Percentiles rank a stretch among this genome's conserved stretches.
Evolutionary conservation across 2,329 filamentous ascomycete species (phyloP).

Genomic region (Hypomyces perniciosus): DNA sequence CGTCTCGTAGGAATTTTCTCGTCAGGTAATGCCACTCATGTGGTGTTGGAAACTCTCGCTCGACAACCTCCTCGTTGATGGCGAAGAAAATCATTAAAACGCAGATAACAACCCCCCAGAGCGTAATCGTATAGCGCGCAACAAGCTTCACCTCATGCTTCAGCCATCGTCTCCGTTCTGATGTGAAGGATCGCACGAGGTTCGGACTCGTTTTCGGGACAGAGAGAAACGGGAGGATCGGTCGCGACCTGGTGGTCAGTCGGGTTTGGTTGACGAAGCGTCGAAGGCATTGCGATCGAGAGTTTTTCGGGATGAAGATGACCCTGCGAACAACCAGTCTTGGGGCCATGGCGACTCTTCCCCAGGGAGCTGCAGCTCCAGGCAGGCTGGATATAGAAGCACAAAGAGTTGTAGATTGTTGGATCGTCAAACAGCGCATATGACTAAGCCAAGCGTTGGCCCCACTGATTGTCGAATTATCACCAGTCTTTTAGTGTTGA

Average conservation of each 20-base stretch:
- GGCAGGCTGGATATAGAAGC: background rate
- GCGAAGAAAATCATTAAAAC: constrained; percentile 57
- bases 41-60: constrained; percentile 73
- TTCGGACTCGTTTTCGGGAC: constrained; percentile 44
- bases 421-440: too few species aligned
- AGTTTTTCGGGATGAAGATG: constrained; percentile 14
- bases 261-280: constrained; percentile 24
- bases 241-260: constrained; percentile 26
- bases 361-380: constrained; percentile 12
- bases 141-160: constrained; percentile 65
- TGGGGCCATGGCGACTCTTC: constrained; percentile 30
- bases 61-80: constrained; percentile 66
- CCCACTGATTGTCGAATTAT: too few species aligned
- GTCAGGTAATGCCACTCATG: constrained; percentile 73
- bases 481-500: too few species aligned
- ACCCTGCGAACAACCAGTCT: constrained; percentile 32
- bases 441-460: too few species aligned
- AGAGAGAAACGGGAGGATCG: constrained; percentile 43
- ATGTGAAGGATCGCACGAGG: constrained; percentile 69
- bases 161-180: constrained; percentile 65
- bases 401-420: background rate
- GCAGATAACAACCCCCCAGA: constrained; percentile 59
- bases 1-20: constrained; percentile 60
- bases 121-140: constrained; percentile 58
- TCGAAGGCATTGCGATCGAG: constrained; percentile 19